Base-by-base conservation (phyloP, 129 eudicot genomes). In the Artemisia annua region DNA sequence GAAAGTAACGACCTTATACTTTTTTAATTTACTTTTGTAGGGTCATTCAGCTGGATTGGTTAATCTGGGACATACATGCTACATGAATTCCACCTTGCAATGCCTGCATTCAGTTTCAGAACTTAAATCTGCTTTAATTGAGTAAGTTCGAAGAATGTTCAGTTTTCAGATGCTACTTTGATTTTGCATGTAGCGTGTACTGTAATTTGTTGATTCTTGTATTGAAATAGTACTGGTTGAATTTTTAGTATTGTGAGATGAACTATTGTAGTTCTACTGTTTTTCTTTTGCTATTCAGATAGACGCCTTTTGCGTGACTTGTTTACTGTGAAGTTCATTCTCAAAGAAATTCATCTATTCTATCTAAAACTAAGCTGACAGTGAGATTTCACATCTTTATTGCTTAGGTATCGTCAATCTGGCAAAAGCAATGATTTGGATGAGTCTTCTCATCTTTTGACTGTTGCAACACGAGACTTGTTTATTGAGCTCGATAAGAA, bases 61-160 rank as follows among this genome's bases (percentile, higher is more conserved):
- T 62, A 94, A 94, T 78, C 82, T 94, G 63, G 98, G 98, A 63
- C 86, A 94, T 68, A 94, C 98, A 63, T 94, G 98, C 78, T 94
- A 94, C 87, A 94, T 94, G 98, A 94, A 94, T 75, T 94, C 98
- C 28, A 94, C 98, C 26, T 54, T 94, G 57, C 98, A 94, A 76
- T 94, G 98, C 79, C 76, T 94, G 79, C 98, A 94, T 83, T 88
- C 93, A 15, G 98, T 94, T 67, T 97, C 98, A 59, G 98, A 94
- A 84, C 83, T 94, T 74, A 94, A 94, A 82, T 90, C 98, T 80
- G 89, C 97, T 28, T 78, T 94, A 77, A 84, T 83, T 16, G 79
- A 83, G 98, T 94, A 39, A 84, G 87, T 84, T 39, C 73, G 18
- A 48, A 48, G 72, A 74, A 63, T 50, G 8, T 19, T 32, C 55